Evolutionary conservation across 208 protist genomes (phyloP).

Genomic region (Leishmania major): DNA sequence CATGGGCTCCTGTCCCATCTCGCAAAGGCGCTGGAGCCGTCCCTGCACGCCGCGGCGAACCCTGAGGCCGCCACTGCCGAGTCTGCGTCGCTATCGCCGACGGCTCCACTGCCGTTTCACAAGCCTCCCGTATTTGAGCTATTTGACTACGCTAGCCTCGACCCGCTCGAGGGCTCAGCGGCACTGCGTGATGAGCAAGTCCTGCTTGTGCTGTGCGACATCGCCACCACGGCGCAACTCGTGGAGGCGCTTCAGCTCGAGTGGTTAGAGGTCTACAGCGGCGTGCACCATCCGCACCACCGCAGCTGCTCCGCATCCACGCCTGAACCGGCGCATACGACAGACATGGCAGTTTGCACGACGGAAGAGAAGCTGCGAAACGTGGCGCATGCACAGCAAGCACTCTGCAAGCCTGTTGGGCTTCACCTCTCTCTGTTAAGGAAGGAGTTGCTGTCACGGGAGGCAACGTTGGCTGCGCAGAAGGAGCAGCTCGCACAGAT

Average conservation of each 20-base stretch:
- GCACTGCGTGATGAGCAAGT: constrained; percentile 21
- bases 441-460: constrained; percentile 9
- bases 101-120: background rate
- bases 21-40: background rate
- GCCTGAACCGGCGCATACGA: background rate
- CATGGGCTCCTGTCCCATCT: constrained; percentile 26
- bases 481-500: constrained; percentile 8
- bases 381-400: constrained; percentile 22
- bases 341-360: constrained; percentile 35
- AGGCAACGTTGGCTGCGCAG: constrained; percentile 4
- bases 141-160: constrained; percentile 19
- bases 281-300: constrained; percentile 14
- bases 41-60: background rate
- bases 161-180: constrained; percentile 19
- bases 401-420: constrained; percentile 19
- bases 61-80: background rate
- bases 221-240: constrained; percentile 10
- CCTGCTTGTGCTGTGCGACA: constrained; percentile 30
- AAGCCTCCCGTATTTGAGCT: constrained; percentile 18
- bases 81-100: background rate
- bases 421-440: constrained; percentile 22
- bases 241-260: constrained; percentile 36
- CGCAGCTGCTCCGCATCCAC: background rate
- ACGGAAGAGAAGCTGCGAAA: constrained; percentile 34
- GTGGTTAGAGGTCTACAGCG: constrained; percentile 34